These are phyloP conservation scores for Vanderwaltozyma yarrowii DNA, from an alignment of 805 yeast species.

Conservation along the genomic window DNA sequence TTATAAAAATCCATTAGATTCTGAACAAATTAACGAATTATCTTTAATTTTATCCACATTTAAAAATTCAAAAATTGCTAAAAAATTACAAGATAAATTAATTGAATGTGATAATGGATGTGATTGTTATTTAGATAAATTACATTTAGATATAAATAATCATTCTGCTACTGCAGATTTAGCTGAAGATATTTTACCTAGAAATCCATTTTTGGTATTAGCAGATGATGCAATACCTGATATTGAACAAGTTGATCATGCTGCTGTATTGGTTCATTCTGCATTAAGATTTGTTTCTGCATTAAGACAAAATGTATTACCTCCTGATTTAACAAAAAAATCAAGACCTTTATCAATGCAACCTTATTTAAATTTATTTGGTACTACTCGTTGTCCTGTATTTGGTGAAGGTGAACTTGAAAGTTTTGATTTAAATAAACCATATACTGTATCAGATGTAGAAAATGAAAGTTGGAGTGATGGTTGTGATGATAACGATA, in stretches of 20 bases:
- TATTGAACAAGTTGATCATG: slow-evolving; percentile 55
- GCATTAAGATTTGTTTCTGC: slow-evolving; percentile 57
- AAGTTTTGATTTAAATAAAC: slow-evolving; percentile 30
- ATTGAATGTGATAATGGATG: slow-evolving; percentile 34
- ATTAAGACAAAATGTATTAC: slow-evolving; percentile 41
- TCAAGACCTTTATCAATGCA: slow-evolving; percentile 52
- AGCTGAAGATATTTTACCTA: slow-evolving; percentile 58
- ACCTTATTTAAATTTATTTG: slow-evolving; percentile 57
- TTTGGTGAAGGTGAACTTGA: slow-evolving; percentile 23
- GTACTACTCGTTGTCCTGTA: slow-evolving; percentile 51
- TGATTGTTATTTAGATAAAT: slow-evolving; percentile 44
- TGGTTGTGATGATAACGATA: not conserved
- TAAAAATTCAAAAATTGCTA: slow-evolving; percentile 32
- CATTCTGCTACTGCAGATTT: slow-evolving; percentile 47
- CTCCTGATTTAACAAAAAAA: slow-evolving; percentile 48
- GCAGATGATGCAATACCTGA: slow-evolving; percentile 65
- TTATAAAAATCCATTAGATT: slow-evolving; percentile 21
- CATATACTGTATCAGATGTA: slow-evolving; percentile 37
- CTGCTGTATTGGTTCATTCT: slow-evolving; percentile 57
- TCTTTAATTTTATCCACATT: slow-evolving; percentile 37
- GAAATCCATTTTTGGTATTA: slow-evolving; percentile 65
- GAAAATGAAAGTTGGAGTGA: slow-evolving; percentile 29
- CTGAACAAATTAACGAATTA: slow-evolving; percentile 27
- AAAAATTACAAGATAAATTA: slow-evolving; percentile 45
- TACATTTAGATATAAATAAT: slow-evolving; percentile 33